A percentile compares a stretch with the other conserved stretches of the same genome.
phyloP scores from a whole-genome alignment of 192 early-diverging fungal genomes.

The Coemansia sp. region DNA sequence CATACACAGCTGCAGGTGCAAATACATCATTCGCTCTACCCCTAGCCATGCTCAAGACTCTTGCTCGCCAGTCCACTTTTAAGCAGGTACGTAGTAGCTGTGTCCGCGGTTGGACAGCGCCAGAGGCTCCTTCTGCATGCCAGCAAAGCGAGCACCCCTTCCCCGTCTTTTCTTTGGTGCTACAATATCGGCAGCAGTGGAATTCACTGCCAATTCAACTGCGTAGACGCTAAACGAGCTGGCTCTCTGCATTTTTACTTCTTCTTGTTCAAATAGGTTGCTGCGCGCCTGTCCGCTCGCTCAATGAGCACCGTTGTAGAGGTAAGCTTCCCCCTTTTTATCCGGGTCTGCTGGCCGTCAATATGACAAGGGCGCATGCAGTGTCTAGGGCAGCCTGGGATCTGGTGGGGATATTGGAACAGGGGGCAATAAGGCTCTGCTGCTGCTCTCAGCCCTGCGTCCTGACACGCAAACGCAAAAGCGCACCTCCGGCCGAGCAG shows the following conservation, averaged over 20 bases:
- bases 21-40: background rate
- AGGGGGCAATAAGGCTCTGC: too few species aligned
- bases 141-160: too few species aligned
- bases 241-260: background rate
- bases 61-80: slow-evolving; percentile 40
- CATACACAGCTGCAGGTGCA: background rate
- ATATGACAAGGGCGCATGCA: too few species aligned
- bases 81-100: slow-evolving; percentile 55
- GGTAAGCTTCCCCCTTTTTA: slow-evolving; percentile 15
- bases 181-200: background rate
- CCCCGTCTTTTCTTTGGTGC: background rate
- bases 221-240: background rate
- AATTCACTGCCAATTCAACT: background rate
- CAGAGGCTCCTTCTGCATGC: too few species aligned
- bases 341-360: background rate
- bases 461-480: too few species aligned
- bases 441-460: too few species aligned
- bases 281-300: slow-evolving; percentile 47
- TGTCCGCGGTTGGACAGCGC: too few species aligned
- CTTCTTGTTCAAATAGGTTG: slow-evolving; percentile 28
- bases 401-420: too few species aligned
- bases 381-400: too few species aligned
- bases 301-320: slow-evolving; percentile 47
- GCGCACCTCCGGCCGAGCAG: too few species aligned
- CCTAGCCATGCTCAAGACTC: slow-evolving; percentile 31